Base-by-base conservation (phyloP, 2,329 filamentous ascomycete genomes). In the Aspergillus caelatus region DNA sequence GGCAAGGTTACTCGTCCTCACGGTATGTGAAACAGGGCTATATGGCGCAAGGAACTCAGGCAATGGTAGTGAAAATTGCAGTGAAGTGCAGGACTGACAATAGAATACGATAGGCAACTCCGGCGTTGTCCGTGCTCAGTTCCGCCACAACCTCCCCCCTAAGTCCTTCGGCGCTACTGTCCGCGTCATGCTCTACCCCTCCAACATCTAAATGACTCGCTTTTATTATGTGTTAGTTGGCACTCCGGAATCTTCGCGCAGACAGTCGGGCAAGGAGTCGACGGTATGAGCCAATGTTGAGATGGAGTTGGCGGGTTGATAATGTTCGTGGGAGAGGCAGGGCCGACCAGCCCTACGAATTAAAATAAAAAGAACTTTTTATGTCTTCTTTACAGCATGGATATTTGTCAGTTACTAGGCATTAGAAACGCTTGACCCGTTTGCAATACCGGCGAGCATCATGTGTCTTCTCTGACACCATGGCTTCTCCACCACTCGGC, bases 111-210 rank as follows among this genome's bases (percentile, higher is more conserved):
- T 68, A 95, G 93, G 95, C 82, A 98, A 97, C 91, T 96, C 92
- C 75, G 95, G 95, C 79, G 92, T 97, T 79, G 95, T 99, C 81
- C 91, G 95, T 82, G 94, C 94, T 84, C 94, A 96, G 86, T 99
- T 99, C 90, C 86, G 91, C 83, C 88, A 89, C 85, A 97, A 97
- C 83, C 93, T 99, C 75, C 95, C 95, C 80, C 89, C 95, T 77
- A 94, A 94, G 87, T 93, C 92, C 80, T 97, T 98, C 87, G 93
- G 94, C 85, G 93, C 93, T 81, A 94, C 92, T 78, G 91, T 96
- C 85, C 91, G 94, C 84, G 89, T 97, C 84, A 97, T 97, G 93
- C 88, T 97, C 84, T 97, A 97, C 89, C 93, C 93, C 83, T 96
- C 93, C 80, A 93, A 92, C 86, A 95, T 97, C 91, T 97, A 94